A percentile compares a stretch with the other conserved stretches of the same genome.
phyloP scores from a whole-genome alignment of 1,284 basidiomycete species.

The Cerioporus squamosus region DNA sequence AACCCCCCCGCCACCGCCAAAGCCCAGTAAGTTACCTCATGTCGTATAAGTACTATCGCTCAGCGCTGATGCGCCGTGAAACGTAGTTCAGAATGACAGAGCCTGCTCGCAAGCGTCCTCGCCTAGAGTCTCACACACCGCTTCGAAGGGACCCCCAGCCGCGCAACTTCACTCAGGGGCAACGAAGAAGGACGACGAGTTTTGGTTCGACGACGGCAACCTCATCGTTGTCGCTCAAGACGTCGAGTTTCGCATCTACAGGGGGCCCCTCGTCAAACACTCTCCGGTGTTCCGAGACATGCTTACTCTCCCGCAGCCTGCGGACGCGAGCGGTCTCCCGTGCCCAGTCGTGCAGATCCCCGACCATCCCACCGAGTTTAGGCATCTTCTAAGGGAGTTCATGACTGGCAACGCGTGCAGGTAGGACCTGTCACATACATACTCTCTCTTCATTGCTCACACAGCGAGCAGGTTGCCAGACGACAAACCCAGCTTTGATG shows the following conservation, averaged over 20 bases:
- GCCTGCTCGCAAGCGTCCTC: too few relatives aligned
- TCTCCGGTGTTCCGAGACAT: conserved; percentile 4
- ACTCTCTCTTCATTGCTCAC: background rate
- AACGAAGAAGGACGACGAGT: background rate
- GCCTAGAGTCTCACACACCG: too few relatives aligned
- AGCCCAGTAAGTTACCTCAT: too few relatives aligned
- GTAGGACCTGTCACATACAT: background rate
- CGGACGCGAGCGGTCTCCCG: background rate
- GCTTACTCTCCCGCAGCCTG: conserved; percentile 7
- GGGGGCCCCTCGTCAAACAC: background rate
- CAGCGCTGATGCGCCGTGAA: too few relatives aligned
- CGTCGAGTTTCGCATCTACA: conserved; percentile 11
- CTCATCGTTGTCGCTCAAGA: background rate
- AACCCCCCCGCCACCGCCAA: too few relatives aligned
- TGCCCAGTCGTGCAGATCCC: background rate
- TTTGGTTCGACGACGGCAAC: conserved; percentile 8
- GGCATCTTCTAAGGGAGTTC: background rate
- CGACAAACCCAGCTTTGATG: background rate
- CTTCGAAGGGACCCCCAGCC: background rate
- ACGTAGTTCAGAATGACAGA: too few relatives aligned
- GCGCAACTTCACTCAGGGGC: background rate
- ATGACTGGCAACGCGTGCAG: background rate
- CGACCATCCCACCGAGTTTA: background rate
- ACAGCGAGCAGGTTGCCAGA: background rate
- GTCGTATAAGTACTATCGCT: too few relatives aligned